Conservation (phyloP, 108 stramenopile genomes). For the Nannochloropsis oceanica region DNA sequence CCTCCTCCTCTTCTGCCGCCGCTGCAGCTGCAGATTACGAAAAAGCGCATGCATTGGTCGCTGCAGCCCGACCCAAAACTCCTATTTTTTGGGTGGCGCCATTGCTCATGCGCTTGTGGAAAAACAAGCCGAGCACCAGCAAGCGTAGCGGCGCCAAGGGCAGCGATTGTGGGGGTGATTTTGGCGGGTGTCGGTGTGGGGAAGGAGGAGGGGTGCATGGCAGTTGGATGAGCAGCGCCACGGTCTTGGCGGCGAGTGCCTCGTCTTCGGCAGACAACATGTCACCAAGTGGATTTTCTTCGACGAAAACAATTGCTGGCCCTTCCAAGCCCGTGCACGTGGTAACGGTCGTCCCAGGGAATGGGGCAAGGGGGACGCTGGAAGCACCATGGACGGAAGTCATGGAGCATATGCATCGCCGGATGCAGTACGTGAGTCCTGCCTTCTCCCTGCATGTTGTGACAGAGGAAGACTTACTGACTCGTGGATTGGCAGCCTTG, state of each 20-base stretch:
- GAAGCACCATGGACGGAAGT: neutral
- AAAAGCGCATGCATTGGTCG: neutral
- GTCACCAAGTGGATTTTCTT: neutral
- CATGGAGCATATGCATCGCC: neutral
- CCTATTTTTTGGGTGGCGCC: neutral
- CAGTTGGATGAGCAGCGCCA: neutral
- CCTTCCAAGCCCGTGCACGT: neutral
- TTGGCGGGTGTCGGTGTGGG: neutral
- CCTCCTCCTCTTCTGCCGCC: neutral
- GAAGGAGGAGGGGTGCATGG: neutral
- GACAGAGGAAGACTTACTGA: neutral
- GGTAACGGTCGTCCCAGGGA: neutral
- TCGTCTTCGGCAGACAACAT: neutral
- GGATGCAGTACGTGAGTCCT: neutral
- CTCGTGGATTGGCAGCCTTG: neutral
- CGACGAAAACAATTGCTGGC: neutral
- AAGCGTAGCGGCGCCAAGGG: neutral
- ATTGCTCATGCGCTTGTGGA: neutral
- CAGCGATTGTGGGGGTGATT: neutral
- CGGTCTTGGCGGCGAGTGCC: neutral
- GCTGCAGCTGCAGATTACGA: neutral
- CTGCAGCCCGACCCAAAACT: neutral
- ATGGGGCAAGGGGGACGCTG: neutral
- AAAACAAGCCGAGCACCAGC: neutral
- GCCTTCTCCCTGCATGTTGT: neutral